Conservation (phyloP, 2,329 filamentous ascomycete genomes). For the Trichoderma gracile region DNA sequence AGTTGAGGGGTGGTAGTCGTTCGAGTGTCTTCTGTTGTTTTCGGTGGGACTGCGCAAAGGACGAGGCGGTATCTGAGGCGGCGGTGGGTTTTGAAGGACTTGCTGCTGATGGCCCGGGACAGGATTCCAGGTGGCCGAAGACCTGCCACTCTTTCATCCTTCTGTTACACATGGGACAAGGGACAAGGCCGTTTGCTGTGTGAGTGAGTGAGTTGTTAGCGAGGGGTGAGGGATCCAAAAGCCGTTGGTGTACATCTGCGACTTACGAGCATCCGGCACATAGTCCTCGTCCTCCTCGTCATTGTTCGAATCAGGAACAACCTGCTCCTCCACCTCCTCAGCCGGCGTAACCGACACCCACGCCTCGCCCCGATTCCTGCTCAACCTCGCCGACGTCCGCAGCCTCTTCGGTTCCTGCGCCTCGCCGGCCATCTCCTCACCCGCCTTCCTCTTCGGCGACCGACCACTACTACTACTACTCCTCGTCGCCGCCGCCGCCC, state of each 20-base stretch:
- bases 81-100: background rate
- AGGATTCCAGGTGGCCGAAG: slow-evolving; percentile 77
- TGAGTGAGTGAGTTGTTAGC: background rate
- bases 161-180: slow-evolving; percentile 77
- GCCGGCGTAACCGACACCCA: slow-evolving; percentile 33
- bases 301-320: slow-evolving; percentile 29
- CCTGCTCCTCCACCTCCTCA: slow-evolving; percentile 28
- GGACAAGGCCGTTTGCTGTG: slow-evolving; percentile 72
- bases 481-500: too few species aligned
- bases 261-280: slow-evolving; percentile 34
- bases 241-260: too few species aligned
- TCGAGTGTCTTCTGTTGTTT: slow-evolving; percentile 50
- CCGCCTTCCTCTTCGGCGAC: slow-evolving; percentile 56
- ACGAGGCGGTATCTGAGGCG: background rate
- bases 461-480: slow-evolving; percentile 6
- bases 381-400: slow-evolving; percentile 55
- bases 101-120: slow-evolving; percentile 41
- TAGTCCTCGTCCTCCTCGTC: slow-evolving; percentile 35
- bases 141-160: slow-evolving; percentile 80
- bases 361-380: slow-evolving; percentile 41
- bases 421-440: slow-evolving; percentile 37
- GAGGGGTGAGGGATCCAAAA: too few species aligned
- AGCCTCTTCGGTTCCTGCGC: slow-evolving; percentile 48
- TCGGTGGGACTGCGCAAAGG: slow-evolving; percentile 31
- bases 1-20: slow-evolving; percentile 78